phyloP scores from a whole-genome alignment of 495 filamentous ascomycete species.

The Neurospora sp. region DNA sequence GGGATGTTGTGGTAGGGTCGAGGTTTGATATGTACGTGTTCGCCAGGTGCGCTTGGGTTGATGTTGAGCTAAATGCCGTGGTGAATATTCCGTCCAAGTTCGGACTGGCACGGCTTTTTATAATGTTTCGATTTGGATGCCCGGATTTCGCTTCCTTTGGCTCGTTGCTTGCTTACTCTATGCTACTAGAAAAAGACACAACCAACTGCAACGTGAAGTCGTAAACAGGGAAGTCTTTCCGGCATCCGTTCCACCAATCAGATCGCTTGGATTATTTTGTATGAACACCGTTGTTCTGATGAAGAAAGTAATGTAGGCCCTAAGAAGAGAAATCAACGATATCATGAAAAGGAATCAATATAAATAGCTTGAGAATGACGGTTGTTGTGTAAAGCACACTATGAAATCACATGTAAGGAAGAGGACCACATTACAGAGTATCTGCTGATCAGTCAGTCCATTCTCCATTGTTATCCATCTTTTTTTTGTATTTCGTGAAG shows the following conservation, averaged over 20 bases:
- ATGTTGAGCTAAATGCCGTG: neutral
- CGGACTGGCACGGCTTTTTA: neutral
- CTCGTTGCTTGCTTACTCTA: neutral
- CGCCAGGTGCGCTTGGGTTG: neutral
- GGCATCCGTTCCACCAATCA: neutral
- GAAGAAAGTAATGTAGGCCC: neutral
- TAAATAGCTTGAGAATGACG: too few relatives aligned
- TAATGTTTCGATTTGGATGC: neutral
- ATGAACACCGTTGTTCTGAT: neutral
- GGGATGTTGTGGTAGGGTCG: neutral
- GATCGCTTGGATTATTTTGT: neutral
- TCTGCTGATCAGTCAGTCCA: too few relatives aligned
- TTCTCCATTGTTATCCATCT: too few relatives aligned
- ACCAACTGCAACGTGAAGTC: neutral
- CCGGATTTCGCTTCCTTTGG: neutral
- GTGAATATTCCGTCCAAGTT: neutral
- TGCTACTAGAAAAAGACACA: neutral
- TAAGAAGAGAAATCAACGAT: neutral
- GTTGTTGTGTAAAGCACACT: too few relatives aligned
- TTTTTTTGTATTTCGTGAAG: too few relatives aligned
- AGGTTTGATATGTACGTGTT: neutral
- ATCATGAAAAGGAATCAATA: neutral
- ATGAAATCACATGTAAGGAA: too few relatives aligned
- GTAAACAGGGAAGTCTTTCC: neutral
- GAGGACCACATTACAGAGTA: too few relatives aligned